These are phyloP conservation scores for Didymosphaeria variabile DNA, from an alignment of 2,329 filamentous ascomycete species.

Conservation along the genomic window DNA sequence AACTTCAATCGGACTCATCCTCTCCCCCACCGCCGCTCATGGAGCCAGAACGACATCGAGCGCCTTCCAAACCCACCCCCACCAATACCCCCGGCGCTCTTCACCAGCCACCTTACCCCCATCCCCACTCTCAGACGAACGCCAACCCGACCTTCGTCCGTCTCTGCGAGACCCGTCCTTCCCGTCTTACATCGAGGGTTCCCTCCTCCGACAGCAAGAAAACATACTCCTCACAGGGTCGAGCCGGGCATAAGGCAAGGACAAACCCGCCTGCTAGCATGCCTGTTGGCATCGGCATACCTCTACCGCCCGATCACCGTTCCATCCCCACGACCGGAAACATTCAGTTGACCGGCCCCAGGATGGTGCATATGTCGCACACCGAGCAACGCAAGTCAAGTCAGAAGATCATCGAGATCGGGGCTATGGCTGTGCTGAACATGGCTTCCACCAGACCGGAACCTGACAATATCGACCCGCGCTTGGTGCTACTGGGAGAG, in stretches of 20 bases:
- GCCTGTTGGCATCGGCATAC: slow-evolving; percentile 25
- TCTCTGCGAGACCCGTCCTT: slow-evolving; percentile 26
- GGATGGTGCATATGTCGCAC: slow-evolving; percentile 30
- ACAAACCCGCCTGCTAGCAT: slow-evolving; percentile 7
- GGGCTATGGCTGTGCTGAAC: slow-evolving; percentile 36
- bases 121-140: background rate
- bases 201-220: background rate
- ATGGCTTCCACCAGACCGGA: background rate
- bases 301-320: slow-evolving; percentile 9
- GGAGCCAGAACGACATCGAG: slow-evolving; percentile 36
- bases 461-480: slow-evolving; percentile 7
- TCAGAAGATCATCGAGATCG: slow-evolving; percentile 40
- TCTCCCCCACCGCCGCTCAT: slow-evolving; percentile 37
- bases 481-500: slow-evolving; percentile 12
- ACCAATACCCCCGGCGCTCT: background rate
- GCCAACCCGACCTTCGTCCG: slow-evolving; percentile 36
- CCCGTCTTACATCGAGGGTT: background rate
- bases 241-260: background rate
- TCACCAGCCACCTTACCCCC: background rate
- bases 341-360: slow-evolving; percentile 17
- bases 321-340: slow-evolving; percentile 5
- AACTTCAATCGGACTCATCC: slow-evolving; percentile 15
- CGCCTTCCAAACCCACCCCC: slow-evolving; percentile 15
- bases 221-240: background rate
- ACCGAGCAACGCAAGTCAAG: slow-evolving; percentile 29